phyloP scores from a whole-genome alignment of 495 filamentous ascomycete genomes.

The Hypoxylon perforatum region DNA sequence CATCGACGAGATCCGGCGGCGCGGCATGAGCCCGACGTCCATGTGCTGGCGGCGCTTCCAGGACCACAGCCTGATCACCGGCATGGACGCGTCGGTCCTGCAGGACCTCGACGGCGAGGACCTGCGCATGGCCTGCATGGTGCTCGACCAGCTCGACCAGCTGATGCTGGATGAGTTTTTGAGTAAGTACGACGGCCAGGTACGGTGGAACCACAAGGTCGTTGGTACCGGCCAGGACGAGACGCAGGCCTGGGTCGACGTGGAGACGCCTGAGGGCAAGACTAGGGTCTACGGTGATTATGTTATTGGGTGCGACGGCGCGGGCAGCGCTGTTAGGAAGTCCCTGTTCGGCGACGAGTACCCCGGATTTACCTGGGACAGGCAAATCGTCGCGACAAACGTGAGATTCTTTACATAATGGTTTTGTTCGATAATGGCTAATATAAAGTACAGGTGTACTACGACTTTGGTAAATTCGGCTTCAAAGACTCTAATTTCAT shows the following conservation, averaged over 20 bases:
- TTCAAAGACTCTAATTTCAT: constrained; percentile 70
- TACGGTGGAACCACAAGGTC: constrained; percentile 63
- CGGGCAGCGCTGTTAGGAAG: constrained; percentile 63
- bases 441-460: constrained; percentile 58
- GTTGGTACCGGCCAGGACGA: constrained; percentile 61
- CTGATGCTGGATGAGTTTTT: constrained; percentile 61
- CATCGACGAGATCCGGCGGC: constrained; percentile 60
- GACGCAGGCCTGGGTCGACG: constrained; percentile 61
- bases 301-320: constrained; percentile 69
- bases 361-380: constrained; percentile 68
- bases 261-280: constrained; percentile 56
- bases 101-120: constrained; percentile 49
- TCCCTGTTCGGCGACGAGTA: constrained; percentile 69
- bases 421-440: constrained; percentile 3
- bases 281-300: constrained; percentile 64
- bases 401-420: constrained; percentile 45
- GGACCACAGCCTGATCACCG: constrained; percentile 47
- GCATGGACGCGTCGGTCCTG: constrained; percentile 45
- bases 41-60: constrained; percentile 64
- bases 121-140: constrained; percentile 51
- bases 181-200: constrained; percentile 52
- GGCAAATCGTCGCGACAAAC: constrained; percentile 72
- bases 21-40: constrained; percentile 61
- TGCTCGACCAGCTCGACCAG: constrained; percentile 51
- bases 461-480: constrained; percentile 63